A percentile compares a stretch with the other conserved stretches of the same genome.
Evolutionary conservation across 2,329 filamentous ascomycete species (phyloP).

Genomic region (Beauveria rudraprayagi): DNA sequence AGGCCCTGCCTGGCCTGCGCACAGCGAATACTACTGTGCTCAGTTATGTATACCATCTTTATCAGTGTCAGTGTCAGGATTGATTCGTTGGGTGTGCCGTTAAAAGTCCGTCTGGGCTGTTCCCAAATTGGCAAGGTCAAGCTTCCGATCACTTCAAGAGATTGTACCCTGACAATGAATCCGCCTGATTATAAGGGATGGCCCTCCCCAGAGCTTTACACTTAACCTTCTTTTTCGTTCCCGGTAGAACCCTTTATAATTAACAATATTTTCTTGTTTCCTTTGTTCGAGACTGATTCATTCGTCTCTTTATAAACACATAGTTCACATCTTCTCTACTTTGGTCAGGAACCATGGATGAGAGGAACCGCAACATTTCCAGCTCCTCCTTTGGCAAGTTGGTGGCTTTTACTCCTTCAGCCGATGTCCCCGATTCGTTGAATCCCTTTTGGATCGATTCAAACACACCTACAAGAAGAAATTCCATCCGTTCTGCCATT

Average conservation of each 20-base stretch:
- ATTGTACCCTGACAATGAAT: background rate
- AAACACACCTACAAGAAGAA: constrained; percentile 6
- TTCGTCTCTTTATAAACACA: background rate
- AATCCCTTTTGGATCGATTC: constrained; percentile 5
- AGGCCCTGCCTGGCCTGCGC: background rate
- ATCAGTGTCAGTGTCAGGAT: background rate
- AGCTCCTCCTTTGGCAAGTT: background rate
- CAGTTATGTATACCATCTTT: background rate
- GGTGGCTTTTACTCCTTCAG: background rate
- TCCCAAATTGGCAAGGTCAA: background rate
- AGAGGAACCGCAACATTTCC: background rate
- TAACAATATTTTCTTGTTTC: background rate
- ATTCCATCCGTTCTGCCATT: background rate
- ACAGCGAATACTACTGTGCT: background rate
- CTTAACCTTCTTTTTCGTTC: background rate
- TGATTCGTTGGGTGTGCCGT: background rate
- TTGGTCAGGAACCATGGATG: constrained; percentile 3
- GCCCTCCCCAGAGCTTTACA: background rate
- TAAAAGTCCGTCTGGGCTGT: background rate
- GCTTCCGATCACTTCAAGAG: background rate
- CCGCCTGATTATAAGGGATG: background rate
- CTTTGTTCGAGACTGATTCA: background rate
- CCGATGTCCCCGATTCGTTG: background rate
- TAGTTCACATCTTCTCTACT: background rate
- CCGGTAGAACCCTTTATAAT: background rate